A percentile compares a stretch with the other conserved stretches of the same genome.
Evolutionary conservation across 148 eudicot genomes (phyloP).

Genomic region (Limonium bicolor): DNA sequence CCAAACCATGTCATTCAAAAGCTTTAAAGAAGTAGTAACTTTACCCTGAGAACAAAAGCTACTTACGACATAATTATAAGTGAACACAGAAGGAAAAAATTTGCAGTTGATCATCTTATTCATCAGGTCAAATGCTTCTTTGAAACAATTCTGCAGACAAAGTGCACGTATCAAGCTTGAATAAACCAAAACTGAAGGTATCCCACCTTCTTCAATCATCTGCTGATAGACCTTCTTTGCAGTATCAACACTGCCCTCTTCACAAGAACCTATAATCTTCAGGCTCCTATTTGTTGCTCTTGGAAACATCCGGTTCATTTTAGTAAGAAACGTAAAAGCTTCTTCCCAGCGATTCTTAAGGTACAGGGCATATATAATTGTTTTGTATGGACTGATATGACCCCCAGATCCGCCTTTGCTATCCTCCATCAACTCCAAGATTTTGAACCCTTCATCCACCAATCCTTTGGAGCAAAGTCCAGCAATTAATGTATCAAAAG

Average conservation of each 20-base stretch:
- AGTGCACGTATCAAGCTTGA: conserved; percentile 36
- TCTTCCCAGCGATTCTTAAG: conserved; percentile 27
- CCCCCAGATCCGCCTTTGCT: conserved; percentile 28
- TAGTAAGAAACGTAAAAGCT: conserved; percentile 40
- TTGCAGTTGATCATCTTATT: conserved; percentile 46
- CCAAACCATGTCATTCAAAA: conserved; percentile 42
- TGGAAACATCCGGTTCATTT: conserved; percentile 60
- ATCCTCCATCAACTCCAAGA: conserved; percentile 69
- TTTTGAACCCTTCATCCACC: conserved; percentile 36
- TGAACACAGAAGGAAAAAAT: conserved; percentile 40
- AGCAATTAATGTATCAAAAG: conserved; percentile 43
- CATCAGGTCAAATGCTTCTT: conserved; percentile 57
- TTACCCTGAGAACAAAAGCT: conserved; percentile 47
- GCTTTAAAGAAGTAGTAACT: conserved; percentile 28
- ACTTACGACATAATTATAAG: conserved; percentile 33
- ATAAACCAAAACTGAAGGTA: conserved; percentile 62
- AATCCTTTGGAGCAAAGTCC: conserved; percentile 58
- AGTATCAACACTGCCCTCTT: conserved; percentile 23
- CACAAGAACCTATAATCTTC: conserved; percentile 33
- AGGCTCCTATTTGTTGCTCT: conserved; percentile 54
- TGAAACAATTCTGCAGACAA: conserved; percentile 21
- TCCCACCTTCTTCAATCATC: conserved; percentile 49
- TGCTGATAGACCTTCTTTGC: conserved; percentile 41
- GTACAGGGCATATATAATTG: conserved; percentile 57
- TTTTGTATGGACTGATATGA: conserved; percentile 59